Evolutionary conservation across 208 protist genomes (phyloP), one percentile per base, ranked within the genome.

Genomic region (Plasmodiophora brassicae): DNA sequence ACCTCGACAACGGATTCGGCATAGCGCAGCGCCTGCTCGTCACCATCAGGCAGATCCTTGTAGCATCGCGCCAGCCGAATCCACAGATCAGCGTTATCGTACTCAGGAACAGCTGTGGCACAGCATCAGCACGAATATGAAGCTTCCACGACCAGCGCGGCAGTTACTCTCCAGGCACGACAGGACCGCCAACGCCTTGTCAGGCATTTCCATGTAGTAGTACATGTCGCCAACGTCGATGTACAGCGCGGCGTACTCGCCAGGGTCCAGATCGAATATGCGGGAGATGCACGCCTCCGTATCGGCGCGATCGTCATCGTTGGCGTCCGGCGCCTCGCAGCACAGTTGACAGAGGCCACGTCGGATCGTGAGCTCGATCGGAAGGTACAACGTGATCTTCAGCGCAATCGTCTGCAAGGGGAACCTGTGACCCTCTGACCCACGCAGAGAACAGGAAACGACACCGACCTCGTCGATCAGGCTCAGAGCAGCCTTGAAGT

Each of bases 31-130:
- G 65, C n/a, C 20, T 5, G 32, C 10, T 78, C 65, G 5, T 38
- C 14, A 8, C n/a, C n/a, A 78, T 78, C 65, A 14, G 65, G 65
- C n/a, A 78, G n/a, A 32, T 78, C 65, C 41, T 78, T 78, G n/a
- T 78, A 78, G 65, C 65, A 78, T 14, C 65, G 65, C 10, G 65
- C 65, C n/a, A 78, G 41, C 41, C 65, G 65, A 78, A 78, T 36
- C 65, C 65, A 78, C 14, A 78, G 65, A 78, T 78, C 65, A 38
- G 65, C 65, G n/a, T 78, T 78, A 38, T 78, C 41, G n/a, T 38
- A 78, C 65, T n/a, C 5, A 5, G 32, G 10, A 5, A 78, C 65
- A 78, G 5, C 65, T 78, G 5, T n/a, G 10, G n/a, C 5, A 78
- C 5, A 78, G n/a, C 65, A 78, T 78, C 32, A 44, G 5, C 32